Conservation (phyloP, 805 yeast genomes). For the Barnettozyma sp. region DNA sequence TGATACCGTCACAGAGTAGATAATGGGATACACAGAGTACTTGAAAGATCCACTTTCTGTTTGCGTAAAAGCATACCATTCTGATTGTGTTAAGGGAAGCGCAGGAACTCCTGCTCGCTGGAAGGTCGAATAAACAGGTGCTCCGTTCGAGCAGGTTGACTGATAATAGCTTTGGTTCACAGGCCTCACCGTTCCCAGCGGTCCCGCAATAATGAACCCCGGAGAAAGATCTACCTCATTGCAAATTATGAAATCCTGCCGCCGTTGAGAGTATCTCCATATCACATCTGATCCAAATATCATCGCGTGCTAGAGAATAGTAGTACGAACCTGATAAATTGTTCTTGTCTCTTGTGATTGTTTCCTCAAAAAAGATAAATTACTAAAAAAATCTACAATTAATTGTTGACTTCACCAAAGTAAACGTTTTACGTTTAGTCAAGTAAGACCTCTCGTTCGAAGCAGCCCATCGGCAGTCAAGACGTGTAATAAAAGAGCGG, state of each 20-base stretch:
- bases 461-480: too few species aligned
- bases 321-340: neutral
- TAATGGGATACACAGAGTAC: slow-evolving; percentile 53
- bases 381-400: too few species aligned
- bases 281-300: slow-evolving; percentile 23
- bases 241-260: slow-evolving; percentile 28
- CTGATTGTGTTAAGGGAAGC: slow-evolving; percentile 37
- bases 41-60: slow-evolving; percentile 39
- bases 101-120: slow-evolving; percentile 22
- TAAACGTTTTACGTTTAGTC: too few species aligned
- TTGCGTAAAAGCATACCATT: slow-evolving; percentile 43
- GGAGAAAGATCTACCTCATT: slow-evolving; percentile 22
- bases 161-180: slow-evolving; percentile 21
- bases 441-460: too few species aligned
- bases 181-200: slow-evolving; percentile 11
- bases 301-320: slow-evolving; percentile 9
- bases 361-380: too few species aligned
- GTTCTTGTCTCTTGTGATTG: neutral
- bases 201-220: slow-evolving; percentile 29
- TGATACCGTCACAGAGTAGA: slow-evolving; percentile 56
- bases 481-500: too few species aligned
- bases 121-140: slow-evolving; percentile 32
- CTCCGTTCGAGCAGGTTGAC: slow-evolving; percentile 28
- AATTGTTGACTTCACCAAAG: too few species aligned
- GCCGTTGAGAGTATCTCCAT: slow-evolving; percentile 29